Base-by-base conservation (phyloP, 2,329 filamentous ascomycete genomes). In the Ceratocystis alfenasii region DNA sequence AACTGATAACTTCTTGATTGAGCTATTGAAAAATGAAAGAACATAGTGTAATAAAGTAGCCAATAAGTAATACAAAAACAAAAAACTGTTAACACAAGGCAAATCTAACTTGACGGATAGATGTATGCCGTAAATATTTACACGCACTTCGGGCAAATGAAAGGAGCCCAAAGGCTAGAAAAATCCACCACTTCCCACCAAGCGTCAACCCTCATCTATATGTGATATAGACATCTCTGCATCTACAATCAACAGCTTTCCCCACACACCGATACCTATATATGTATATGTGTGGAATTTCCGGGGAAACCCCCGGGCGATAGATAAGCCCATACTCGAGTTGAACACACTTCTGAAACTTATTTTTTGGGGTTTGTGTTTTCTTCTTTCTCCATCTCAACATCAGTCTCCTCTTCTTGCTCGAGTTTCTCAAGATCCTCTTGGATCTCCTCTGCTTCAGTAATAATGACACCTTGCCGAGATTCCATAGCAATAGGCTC, bases 381-480 rank as follows among this genome's bases (percentile, higher is more conserved):
- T 61, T 59, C 53, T 36, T 20, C 44, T 30, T 20, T 45, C 15
- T 20, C 50, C 45, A 70, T 66, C 22, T 70, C 71, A 22, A 74
- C 73, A 20, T 71, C 72, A 41, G 71, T 69, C 33, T 73, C 71
- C 3, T 72, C 72, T 25, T 75, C 73, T 20, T 75, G 74, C 3
- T 76, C 75, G 2, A 72, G 71, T 53, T 76, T 74, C 68, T 78
- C 77, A 36, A 80, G 72, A 28, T 80, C 78, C 67, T 79, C 76
- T 70, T 81, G 79, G 28, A 82, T 77, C 70, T 80, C 79, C 71
- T 84, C 81, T 3, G 71, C 74, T 71, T 83, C 80, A 0, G 78
- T 79, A 53, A 83, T 77, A 67, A 78, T 75, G 3, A 75, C 74
- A 8, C 73, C 73, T 7, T n/a, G 17, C 5, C n/a, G 30, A 5